A percentile compares a stretch with the other conserved stretches of the same genome.
Conservation (phyloP, 2,329 filamentous ascomycete species). For the Hypoxylon sp. region DNA sequence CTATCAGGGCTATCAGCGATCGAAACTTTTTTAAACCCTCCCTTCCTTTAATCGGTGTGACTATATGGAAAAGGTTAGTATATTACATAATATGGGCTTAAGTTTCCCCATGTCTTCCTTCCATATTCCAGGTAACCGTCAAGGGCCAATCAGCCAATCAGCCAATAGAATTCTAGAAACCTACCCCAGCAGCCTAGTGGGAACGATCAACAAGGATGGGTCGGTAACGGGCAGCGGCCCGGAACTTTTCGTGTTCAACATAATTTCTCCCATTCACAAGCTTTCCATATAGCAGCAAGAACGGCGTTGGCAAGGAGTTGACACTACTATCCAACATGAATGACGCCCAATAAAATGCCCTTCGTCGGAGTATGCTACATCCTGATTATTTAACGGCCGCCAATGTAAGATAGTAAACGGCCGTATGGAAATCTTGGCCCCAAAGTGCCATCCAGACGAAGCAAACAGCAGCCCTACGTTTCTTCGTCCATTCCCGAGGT, state of each 20-base stretch:
- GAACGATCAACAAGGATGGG: conserved; percentile 13
- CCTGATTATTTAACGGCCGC: conserved; percentile 1
- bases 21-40: background rate
- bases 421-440: conserved; percentile 24
- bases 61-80: background rate
- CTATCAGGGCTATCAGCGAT: background rate
- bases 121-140: too few relatives aligned
- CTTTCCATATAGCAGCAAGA: background rate
- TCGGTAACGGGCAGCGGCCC: conserved; percentile 15
- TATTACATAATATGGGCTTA: conserved; percentile 6
- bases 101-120: background rate
- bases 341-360: conserved; percentile 11
- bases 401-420: conserved; percentile 15
- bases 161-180: conserved; percentile 23
- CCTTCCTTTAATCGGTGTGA: background rate
- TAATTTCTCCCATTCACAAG: background rate
- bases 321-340: conserved; percentile 1
- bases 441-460: conserved; percentile 12
- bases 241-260: conserved; percentile 9
- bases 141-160: too few relatives aligned
- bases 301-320: background rate
- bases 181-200: conserved; percentile 9
- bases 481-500: conserved; percentile 17
- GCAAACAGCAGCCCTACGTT: conserved; percentile 14
- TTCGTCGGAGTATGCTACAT: conserved; percentile 1